Evolutionary conservation across 805 yeast genomes (phyloP).

Genomic region (Zygosaccharomyces siamensis): DNA sequence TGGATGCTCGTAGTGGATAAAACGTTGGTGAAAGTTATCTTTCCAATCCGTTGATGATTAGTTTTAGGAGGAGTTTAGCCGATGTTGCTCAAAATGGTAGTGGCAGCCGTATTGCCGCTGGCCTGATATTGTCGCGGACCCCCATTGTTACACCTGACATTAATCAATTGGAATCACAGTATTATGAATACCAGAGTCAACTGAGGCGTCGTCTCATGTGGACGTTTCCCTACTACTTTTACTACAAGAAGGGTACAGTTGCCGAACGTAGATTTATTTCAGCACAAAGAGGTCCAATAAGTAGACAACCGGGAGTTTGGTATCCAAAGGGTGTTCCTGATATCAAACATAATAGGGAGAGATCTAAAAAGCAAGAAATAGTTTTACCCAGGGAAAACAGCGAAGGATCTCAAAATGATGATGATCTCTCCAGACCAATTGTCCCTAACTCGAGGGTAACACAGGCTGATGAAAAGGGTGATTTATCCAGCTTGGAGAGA

Average conservation of each 20-base stretch:
- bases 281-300: conserved; percentile 71
- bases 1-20: neutral
- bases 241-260: conserved; percentile 84
- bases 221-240: conserved; percentile 94
- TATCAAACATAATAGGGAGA: conserved; percentile 81
- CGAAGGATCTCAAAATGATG: conserved; percentile 40
- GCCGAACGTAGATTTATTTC: conserved; percentile 75
- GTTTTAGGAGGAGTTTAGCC: conserved; percentile 16
- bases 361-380: conserved; percentile 73
- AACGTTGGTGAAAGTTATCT: neutral
- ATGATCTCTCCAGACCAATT: conserved; percentile 64
- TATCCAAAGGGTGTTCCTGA: conserved; percentile 84
- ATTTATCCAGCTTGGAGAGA: conserved; percentile 69
- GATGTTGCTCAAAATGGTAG: conserved; percentile 18
- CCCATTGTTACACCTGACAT: conserved; percentile 82
- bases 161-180: conserved; percentile 65
- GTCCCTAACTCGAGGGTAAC: conserved; percentile 68
- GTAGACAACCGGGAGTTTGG: conserved; percentile 68
- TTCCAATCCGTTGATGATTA: conserved; percentile 4
- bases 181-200: conserved; percentile 78
- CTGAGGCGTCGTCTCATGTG: conserved; percentile 89
- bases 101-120: conserved; percentile 37
- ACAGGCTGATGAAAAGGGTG: conserved; percentile 63
- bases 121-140: conserved; percentile 66
- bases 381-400: conserved; percentile 63